These are phyloP conservation scores for Fusarium guadeloupense DNA, from an alignment of 2,329 filamentous ascomycete species.

Conservation along the genomic window DNA sequence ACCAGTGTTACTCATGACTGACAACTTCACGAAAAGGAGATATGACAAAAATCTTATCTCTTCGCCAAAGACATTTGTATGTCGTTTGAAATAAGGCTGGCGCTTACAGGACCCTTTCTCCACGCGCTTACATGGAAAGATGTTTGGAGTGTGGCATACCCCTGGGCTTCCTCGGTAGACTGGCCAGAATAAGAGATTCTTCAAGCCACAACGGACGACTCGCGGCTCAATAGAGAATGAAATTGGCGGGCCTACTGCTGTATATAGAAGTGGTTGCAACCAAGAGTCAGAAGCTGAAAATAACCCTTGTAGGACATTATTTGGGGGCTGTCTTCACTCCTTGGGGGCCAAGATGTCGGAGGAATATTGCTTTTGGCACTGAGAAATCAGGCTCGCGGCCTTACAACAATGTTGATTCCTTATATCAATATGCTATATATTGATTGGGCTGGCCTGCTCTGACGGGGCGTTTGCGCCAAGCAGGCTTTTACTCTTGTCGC, in stretches of 20 bases:
- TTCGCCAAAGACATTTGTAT: not conserved
- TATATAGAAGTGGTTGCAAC: not conserved
- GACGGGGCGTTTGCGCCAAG: too few species aligned
- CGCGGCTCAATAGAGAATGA: not conserved
- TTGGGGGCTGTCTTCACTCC: too few species aligned
- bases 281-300: conserved; percentile 4
- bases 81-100: conserved; percentile 13
- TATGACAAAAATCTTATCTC: too few species aligned
- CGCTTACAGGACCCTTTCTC: not conserved
- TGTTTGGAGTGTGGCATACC: too few species aligned
- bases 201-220: not conserved
- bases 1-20: too few species aligned
- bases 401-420: not conserved
- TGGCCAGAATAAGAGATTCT: not conserved
- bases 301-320: not conserved
- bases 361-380: not conserved
- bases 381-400: not conserved
- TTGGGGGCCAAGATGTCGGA: conserved; percentile 10
- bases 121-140: not conserved
- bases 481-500: fast-evolving
- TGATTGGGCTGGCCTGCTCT: not conserved
- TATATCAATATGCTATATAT: not conserved
- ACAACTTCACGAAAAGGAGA: too few species aligned
- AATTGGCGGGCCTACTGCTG: not conserved
- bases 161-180: not conserved